Percentiles rank a stretch among this genome's conserved stretches.
phyloP scores from a whole-genome alignment of 345 rosid genomes.

The Theobroma cacao region DNA sequence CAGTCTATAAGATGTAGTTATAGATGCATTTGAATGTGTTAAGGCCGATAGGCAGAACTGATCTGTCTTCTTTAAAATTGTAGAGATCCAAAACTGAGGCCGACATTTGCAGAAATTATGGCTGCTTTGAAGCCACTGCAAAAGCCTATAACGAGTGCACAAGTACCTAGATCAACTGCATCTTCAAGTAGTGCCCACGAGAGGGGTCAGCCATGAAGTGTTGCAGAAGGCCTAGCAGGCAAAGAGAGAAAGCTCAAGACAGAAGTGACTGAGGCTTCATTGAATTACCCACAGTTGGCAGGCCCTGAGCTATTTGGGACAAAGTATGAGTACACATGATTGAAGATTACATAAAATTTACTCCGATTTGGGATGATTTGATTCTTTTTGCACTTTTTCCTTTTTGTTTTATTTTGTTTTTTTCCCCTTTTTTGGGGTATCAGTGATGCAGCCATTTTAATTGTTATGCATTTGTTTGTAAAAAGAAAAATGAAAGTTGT shows the following conservation, averaged over 20 bases:
- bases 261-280: not conserved
- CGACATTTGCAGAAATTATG: slow-evolving; percentile 86
- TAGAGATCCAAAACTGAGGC: slow-evolving; percentile 88
- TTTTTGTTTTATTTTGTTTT: not conserved
- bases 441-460: not conserved
- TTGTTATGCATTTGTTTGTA: slow-evolving; percentile 10
- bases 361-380: slow-evolving; percentile 4
- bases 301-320: not conserved
- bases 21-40: not conserved
- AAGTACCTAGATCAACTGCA: slow-evolving; percentile 40
- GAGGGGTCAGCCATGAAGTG: slow-evolving; percentile 8
- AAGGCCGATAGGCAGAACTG: slow-evolving; percentile 13
- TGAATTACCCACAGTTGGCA: slow-evolving; percentile 5
- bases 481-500: not conserved
- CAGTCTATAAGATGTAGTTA: slow-evolving; percentile 2
- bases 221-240: not conserved
- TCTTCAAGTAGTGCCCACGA: slow-evolving; percentile 21
- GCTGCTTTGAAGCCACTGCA: slow-evolving; percentile 83
- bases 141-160: slow-evolving; percentile 51
- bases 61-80: slow-evolving; percentile 6
- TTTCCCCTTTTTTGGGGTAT: not conserved
- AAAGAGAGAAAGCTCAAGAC: not conserved
- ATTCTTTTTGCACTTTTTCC: slow-evolving; percentile 12
- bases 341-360: slow-evolving; percentile 5
- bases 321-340: slow-evolving; percentile 2